phyloP scores from a whole-genome alignment of 2,329 filamentous ascomycete genomes.

The Berkeleyomyces rouxiae region DNA sequence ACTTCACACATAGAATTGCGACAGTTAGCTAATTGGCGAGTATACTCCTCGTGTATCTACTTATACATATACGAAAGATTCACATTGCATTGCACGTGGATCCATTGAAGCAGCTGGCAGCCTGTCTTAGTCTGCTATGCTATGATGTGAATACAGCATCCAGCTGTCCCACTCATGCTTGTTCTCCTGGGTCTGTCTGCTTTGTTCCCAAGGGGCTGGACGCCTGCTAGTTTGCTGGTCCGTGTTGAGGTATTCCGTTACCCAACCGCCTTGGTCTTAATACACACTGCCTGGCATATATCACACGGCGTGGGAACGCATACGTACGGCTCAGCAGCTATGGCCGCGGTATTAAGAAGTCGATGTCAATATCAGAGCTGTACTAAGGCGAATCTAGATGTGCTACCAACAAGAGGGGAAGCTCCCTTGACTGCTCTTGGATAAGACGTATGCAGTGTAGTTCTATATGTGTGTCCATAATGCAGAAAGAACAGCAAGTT shows the following conservation, averaged over 20 bases:
- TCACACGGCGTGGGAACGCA: background rate
- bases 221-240: background rate
- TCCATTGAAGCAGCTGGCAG: background rate
- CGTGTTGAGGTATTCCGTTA: background rate
- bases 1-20: too few relatives aligned
- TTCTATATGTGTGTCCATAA: too few relatives aligned
- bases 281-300: background rate
- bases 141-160: background rate
- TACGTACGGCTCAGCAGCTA: background rate
- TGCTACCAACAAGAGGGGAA: background rate
- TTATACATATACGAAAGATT: background rate
- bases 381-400: background rate
- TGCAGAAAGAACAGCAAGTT: too few relatives aligned
- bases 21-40: too few relatives aligned
- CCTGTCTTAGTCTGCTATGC: background rate
- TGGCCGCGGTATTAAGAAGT: background rate
- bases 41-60: background rate
- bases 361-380: background rate
- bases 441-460: background rate
- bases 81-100: background rate
- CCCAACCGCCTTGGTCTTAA: background rate
- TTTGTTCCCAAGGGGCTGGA: background rate
- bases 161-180: background rate
- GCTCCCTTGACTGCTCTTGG: background rate
- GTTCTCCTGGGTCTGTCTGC: background rate